Conservation (phyloP, 2,329 filamentous ascomycete species). For the Akanthomyces uredinophilus region DNA sequence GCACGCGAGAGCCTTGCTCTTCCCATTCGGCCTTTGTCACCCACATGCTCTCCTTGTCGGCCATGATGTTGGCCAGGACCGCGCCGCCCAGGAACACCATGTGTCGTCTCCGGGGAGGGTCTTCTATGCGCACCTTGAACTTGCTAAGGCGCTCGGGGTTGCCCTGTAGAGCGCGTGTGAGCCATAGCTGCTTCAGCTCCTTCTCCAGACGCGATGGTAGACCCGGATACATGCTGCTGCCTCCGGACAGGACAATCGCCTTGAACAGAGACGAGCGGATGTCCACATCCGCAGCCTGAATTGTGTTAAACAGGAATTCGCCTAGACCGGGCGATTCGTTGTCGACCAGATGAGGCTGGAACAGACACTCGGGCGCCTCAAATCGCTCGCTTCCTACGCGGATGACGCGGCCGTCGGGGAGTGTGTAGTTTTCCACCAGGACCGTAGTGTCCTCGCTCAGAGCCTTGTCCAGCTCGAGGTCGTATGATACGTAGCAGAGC, state of each 20-base stretch:
- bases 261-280: slow-evolving; percentile 92
- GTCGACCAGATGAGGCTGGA: slow-evolving; percentile 96
- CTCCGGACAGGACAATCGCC: slow-evolving; percentile 92
- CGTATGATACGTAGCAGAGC: slow-evolving; percentile 98
- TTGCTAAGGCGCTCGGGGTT: slow-evolving; percentile 94
- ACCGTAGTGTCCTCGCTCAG: slow-evolving; percentile 97
- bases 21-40: slow-evolving; percentile 96
- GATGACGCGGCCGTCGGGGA: slow-evolving; percentile 94
- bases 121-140: slow-evolving; percentile 99
- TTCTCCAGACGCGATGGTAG: slow-evolving; percentile 93
- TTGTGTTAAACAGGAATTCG: slow-evolving; percentile 98
- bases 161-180: slow-evolving; percentile 82
- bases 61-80: slow-evolving; percentile 97
- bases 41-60: slow-evolving; percentile 99
- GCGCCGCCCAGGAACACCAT: slow-evolving; percentile 99
- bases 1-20: slow-evolving; percentile 75
- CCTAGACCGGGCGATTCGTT: slow-evolving; percentile 95
- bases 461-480: slow-evolving; percentile 91
- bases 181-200: slow-evolving; percentile 97
- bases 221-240: slow-evolving; percentile 98
- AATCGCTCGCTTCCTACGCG: slow-evolving; percentile 95
- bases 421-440: slow-evolving; percentile 93
- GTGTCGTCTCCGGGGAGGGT: slow-evolving; percentile 89
- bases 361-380: slow-evolving; percentile 95
- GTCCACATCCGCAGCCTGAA: slow-evolving; percentile 92